phyloP scores from a whole-genome alignment of 192 early-diverging fungal species.

The Helicostylum pulchrum region DNA sequence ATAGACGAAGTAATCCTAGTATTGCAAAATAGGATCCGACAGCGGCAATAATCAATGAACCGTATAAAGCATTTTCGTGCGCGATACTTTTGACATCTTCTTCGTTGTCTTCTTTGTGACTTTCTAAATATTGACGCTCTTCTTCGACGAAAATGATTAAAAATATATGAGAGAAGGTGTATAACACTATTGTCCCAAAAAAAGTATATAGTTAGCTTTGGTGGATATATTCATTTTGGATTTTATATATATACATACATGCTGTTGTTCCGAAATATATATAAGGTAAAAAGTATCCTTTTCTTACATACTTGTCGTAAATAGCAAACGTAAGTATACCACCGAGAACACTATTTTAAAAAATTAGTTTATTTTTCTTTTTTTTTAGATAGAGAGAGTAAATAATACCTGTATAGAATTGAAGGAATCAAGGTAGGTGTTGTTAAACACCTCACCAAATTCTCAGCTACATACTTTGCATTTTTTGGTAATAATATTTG shows the following conservation, averaged over 20 bases:
- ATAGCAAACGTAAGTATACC: background rate
- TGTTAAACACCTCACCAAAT: background rate
- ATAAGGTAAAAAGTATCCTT: background rate
- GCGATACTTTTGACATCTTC: background rate
- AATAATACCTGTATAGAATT: background rate
- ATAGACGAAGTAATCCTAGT: background rate
- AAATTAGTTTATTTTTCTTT: background rate
- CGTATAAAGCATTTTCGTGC: background rate
- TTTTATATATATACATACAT: background rate
- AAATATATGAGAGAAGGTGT: background rate
- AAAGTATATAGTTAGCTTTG: background rate
- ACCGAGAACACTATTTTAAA: background rate
- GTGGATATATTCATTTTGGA: too few relatives aligned
- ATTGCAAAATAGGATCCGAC: background rate
- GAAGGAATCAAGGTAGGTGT: background rate
- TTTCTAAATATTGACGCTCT: background rate
- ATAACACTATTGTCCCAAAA: background rate
- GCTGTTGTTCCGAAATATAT: background rate
- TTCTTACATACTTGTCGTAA: background rate
- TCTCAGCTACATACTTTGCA: background rate
- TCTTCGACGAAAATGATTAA: background rate
- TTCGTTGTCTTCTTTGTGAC: background rate
- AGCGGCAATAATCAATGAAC: background rate
- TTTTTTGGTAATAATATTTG: background rate
- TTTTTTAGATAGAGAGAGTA: background rate